These are phyloP conservation scores for Oryza officinalis DNA, from an alignment of 176 grass and related monocot genomes.

Conservation along the genomic window DNA sequence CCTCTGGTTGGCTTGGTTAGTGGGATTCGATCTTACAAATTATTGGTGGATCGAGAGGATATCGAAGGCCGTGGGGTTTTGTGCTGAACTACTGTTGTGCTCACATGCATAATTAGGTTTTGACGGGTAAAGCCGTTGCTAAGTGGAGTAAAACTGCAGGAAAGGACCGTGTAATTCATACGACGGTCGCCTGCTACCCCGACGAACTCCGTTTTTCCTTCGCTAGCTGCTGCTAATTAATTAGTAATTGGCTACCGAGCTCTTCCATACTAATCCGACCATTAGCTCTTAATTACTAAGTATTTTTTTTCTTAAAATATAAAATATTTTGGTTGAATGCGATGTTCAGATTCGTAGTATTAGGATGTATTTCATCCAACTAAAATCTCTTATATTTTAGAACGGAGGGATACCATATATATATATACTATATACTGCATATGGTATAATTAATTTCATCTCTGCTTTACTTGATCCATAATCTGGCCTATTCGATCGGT, in stretches of 20 bases:
- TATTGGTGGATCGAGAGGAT: neutral
- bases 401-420: too few relatives aligned
- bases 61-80: conserved; percentile 29
- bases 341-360: too few relatives aligned
- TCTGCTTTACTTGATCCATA: neutral
- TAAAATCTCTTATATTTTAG: too few relatives aligned
- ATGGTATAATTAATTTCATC: neutral
- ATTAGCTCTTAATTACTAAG: neutral
- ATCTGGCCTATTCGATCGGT: neutral
- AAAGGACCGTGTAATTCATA: conserved; percentile 11
- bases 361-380: too few relatives aligned
- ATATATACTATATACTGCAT: too few relatives aligned
- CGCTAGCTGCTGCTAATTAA: neutral
- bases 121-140: conserved; percentile 62
- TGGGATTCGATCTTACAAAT: too few relatives aligned
- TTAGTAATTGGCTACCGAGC: neutral
- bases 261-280: neutral
- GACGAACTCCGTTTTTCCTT: conserved; percentile 45
- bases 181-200: conserved; percentile 30
- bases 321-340: too few relatives aligned
- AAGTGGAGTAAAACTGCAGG: conserved; percentile 36
- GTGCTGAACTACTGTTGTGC: neutral
- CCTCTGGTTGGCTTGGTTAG: too few relatives aligned
- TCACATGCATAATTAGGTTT: conserved; percentile 44
- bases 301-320: too few relatives aligned